Evolutionary conservation across 106 monocot genomes (phyloP).

Genomic region (Acorus gramineus): DNA sequence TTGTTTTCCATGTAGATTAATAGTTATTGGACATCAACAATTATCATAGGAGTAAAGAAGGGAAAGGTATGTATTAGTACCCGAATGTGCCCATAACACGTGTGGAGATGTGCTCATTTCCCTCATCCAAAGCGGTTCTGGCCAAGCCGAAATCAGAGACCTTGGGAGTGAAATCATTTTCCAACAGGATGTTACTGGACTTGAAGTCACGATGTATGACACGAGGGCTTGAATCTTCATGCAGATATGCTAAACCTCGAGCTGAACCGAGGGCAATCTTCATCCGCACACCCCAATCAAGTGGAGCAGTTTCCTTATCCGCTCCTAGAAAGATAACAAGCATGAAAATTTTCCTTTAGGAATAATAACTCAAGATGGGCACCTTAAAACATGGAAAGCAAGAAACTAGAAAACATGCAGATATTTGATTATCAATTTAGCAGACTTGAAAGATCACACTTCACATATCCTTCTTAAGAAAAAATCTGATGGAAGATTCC

Average conservation of each 20-base stretch:
- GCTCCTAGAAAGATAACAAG: conserved; percentile 20
- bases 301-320: conserved; percentile 52
- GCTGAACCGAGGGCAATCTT: conserved; percentile 94
- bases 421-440: too few species aligned
- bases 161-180: conserved; percentile 74
- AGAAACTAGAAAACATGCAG: background rate
- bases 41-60: background rate
- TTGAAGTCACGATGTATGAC: conserved; percentile 97
- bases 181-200: conserved; percentile 91
- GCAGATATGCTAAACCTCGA: conserved; percentile 83
- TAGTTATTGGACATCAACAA: background rate
- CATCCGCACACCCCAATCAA: conserved; percentile 74
- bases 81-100: conserved; percentile 98
- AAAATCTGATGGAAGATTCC: too few species aligned
- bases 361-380: background rate
- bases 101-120: conserved; percentile 80
- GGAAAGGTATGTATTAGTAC: conserved; percentile 21
- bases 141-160: conserved; percentile 97
- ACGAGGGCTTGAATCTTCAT: conserved; percentile 90
- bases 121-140: conserved; percentile 64
- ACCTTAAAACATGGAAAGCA: background rate
- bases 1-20: too few species aligned
- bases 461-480: too few species aligned
- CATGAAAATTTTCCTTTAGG: background rate
- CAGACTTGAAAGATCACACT: too few species aligned